Percentiles rank a stretch among this genome's conserved stretches.
These are phyloP conservation scores for Exophiala mesophila DNA, from an alignment of 2,329 filamentous ascomycete species.

Conservation along the genomic window DNA sequence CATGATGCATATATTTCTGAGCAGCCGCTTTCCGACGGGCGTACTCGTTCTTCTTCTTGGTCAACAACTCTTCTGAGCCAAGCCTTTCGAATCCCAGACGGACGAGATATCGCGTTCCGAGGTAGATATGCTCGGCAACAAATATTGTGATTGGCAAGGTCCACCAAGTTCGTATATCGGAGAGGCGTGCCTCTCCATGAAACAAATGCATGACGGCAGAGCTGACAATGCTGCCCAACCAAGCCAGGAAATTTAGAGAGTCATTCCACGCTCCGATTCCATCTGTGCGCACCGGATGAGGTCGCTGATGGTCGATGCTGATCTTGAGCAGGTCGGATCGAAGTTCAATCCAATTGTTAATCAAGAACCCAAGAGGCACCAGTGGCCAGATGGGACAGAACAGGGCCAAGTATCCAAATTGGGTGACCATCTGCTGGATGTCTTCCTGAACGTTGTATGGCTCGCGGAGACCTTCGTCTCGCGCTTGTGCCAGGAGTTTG, in stretches of 20 bases:
- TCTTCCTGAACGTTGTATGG: constrained; percentile 4
- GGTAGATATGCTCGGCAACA: constrained; percentile 1
- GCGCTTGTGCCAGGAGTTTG: not conserved
- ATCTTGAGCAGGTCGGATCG: constrained; percentile 2
- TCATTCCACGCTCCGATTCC: constrained; percentile 1
- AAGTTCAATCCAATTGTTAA: constrained; percentile 3
- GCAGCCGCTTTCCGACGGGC: not conserved
- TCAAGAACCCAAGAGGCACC: constrained; percentile 1
- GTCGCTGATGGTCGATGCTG: constrained; percentile 1
- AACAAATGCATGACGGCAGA: constrained; percentile 1
- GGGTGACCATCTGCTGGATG: constrained; percentile 4
- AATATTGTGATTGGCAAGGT: constrained; percentile 1
- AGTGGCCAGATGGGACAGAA: constrained; percentile 3
- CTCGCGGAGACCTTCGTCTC: not conserved
- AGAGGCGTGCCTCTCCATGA: not conserved
- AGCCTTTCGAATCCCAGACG: not conserved
- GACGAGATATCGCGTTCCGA: not conserved
- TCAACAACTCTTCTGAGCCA: not conserved
- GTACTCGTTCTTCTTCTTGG: not conserved
- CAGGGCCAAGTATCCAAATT: constrained; percentile 2
- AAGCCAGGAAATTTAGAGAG: not conserved
- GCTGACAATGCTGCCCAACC: constrained; percentile 3
- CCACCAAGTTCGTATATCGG: constrained; percentile 1
- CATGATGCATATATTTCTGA: not conserved
- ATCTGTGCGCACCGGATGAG: constrained; percentile 1